phyloP scores from a whole-genome alignment of 2,329 filamentous ascomycete species.

The Fusarium citri region DNA sequence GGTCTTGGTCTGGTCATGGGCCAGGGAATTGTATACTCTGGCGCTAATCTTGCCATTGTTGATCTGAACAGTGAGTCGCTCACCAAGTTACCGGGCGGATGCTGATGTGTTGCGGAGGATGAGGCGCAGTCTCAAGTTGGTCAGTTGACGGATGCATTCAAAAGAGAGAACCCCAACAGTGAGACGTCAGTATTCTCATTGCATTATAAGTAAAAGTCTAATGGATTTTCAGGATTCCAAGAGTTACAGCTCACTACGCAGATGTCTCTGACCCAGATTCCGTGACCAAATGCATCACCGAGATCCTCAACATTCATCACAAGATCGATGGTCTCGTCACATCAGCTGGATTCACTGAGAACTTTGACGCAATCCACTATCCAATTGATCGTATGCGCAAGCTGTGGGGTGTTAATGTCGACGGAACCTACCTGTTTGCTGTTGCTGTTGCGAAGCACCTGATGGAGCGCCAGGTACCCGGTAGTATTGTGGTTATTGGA shows the following conservation, averaged over 20 bases:
- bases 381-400: constrained; percentile 91
- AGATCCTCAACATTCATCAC: constrained; percentile 69
- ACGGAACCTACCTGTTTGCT: constrained; percentile 90
- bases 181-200: constrained; percentile 61
- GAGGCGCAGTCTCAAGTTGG: constrained; percentile 82
- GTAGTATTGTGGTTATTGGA: constrained; percentile 92
- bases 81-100: neutral
- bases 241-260: constrained; percentile 88
- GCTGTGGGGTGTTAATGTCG: constrained; percentile 93
- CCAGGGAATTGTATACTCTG: constrained; percentile 88
- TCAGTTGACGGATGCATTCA: constrained; percentile 78
- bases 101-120: constrained; percentile 67
- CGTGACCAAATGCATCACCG: constrained; percentile 76
- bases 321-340: constrained; percentile 95
- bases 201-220: neutral
- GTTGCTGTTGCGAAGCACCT: constrained; percentile 86
- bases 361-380: constrained; percentile 90
- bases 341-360: constrained; percentile 94
- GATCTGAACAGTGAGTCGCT: constrained; percentile 86
- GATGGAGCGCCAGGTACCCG: constrained; percentile 80
- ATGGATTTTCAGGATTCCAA: constrained; percentile 68
- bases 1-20: constrained; percentile 93
- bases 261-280: constrained; percentile 87
- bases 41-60: constrained; percentile 89
- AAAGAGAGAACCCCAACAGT: constrained; percentile 79